Evolutionary conservation across 768 basidiomycete genomes (phyloP).

Genomic region (Tremella yokohamensis): DNA sequence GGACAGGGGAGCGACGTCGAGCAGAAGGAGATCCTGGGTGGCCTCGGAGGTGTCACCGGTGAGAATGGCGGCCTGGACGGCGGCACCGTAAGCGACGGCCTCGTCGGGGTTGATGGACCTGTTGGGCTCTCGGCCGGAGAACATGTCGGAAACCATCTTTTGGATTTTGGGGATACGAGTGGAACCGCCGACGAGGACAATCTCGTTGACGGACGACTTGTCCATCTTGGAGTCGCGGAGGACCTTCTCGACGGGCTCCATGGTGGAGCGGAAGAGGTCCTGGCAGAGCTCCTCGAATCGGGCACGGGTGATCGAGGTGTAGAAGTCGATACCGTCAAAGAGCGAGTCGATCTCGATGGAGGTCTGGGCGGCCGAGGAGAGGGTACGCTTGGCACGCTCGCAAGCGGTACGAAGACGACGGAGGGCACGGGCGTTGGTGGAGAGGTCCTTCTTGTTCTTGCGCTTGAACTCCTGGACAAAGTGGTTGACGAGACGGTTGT

Average conservation of each 20-base stretch:
- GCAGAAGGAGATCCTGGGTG: conserved; percentile 83
- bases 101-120: conserved; percentile 97
- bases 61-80: conserved; percentile 97
- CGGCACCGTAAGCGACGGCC: conserved; percentile 97
- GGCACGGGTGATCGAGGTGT: conserved; percentile 95
- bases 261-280: conserved; percentile 53
- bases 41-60: conserved; percentile 93
- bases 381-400: conserved; percentile 98
- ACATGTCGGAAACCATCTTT: conserved; percentile 96
- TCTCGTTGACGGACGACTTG: conserved; percentile 87
- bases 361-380: conserved; percentile 93
- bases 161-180: conserved; percentile 99
- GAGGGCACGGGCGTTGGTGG: conserved; percentile 92
- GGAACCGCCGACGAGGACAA: conserved; percentile 58
- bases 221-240: conserved; percentile 97
- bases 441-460: conserved; percentile 92
- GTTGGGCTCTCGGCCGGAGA: conserved; percentile 92
- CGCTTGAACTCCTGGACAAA: conserved; percentile 84
- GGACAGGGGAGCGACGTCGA: conserved; percentile 93
- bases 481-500: conserved; percentile 87
- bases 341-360: conserved; percentile 98
- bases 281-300: conserved; percentile 60
- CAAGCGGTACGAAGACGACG: conserved; percentile 94
- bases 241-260: conserved; percentile 85
- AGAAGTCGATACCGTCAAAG: conserved; percentile 96